Evolutionary conservation across 1,284 basidiomycete species (phyloP).

Genomic region (Laetiporus sulphureus): DNA sequence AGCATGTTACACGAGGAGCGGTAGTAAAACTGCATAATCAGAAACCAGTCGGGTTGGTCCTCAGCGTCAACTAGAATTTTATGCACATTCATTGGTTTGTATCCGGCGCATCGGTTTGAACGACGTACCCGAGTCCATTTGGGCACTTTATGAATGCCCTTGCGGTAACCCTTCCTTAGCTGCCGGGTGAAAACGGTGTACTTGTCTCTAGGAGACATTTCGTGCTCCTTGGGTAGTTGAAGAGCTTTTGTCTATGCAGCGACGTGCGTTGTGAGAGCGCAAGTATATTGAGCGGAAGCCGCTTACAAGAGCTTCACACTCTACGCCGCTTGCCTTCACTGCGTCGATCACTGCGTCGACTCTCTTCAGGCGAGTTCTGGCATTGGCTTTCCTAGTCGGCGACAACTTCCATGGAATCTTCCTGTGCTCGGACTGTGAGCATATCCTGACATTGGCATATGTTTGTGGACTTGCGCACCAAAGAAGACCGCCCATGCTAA

Average conservation of each 20-base stretch:
- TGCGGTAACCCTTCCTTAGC: constrained; percentile 75
- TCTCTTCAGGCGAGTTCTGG: constrained; percentile 80
- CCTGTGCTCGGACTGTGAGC: no score
- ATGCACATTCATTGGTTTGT: constrained; percentile 5
- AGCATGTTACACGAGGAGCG: no score
- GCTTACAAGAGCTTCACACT: constrained; percentile 70
- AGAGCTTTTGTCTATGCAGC: constrained; percentile 54
- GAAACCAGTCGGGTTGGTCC: constrained; percentile 88
- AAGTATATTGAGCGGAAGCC: constrained; percentile 3
- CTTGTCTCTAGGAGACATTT: constrained; percentile 89
- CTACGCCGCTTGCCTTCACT: constrained; percentile 74
- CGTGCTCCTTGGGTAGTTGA: constrained; percentile 79
- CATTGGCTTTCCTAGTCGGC: constrained; percentile 86
- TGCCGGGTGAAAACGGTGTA: constrained; percentile 87
- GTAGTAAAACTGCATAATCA: no score
- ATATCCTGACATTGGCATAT: no score
- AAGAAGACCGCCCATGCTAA: constrained; percentile 67
- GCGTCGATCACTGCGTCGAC: constrained; percentile 93
- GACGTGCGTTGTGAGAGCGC: constrained; percentile 1
- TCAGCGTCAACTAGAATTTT: constrained; percentile 59
- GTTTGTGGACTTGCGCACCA: no score
- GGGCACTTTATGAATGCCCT: constrained; percentile 94
- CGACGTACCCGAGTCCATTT: constrained; percentile 84
- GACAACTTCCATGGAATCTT: constrained; percentile 95
- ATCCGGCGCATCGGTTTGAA: neutral